Conservation (phyloP, 352 stramenopile genomes). For the Phytophthora aleatoria region DNA sequence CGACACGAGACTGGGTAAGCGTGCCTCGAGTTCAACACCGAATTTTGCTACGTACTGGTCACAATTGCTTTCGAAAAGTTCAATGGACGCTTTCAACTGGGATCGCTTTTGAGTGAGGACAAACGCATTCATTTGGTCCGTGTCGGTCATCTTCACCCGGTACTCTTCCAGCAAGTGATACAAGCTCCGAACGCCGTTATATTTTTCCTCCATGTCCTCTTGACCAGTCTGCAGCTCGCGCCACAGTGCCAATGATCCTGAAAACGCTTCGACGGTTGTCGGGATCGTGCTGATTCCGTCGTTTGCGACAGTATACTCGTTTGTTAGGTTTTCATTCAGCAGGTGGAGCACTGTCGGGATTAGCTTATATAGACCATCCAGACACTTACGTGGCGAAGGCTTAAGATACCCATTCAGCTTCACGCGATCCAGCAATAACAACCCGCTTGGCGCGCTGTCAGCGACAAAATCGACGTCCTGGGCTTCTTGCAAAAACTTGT, state of each 20-base stretch:
- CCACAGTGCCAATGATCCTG: constrained; percentile 60
- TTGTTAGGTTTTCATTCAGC: constrained; percentile 65
- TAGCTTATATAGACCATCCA: constrained; percentile 58
- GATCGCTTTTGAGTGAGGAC: constrained; percentile 74
- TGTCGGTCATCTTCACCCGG: constrained; percentile 63
- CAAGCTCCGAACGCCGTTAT: constrained; percentile 55
- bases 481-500: constrained; percentile 70
- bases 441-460: constrained; percentile 48
- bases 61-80: constrained; percentile 71
- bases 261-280: constrained; percentile 72
- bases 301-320: constrained; percentile 56
- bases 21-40: constrained; percentile 65
- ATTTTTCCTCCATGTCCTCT: constrained; percentile 59
- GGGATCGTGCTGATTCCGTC: constrained; percentile 78
- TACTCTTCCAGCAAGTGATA: constrained; percentile 77
- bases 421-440: constrained; percentile 63
- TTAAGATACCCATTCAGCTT: constrained; percentile 68
- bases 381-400: constrained; percentile 64
- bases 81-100: constrained; percentile 77
- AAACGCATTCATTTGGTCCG: constrained; percentile 78
- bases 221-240: constrained; percentile 55
- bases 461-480: constrained; percentile 54
- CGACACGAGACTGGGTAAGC: constrained; percentile 47
- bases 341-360: constrained; percentile 64
- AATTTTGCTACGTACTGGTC: constrained; percentile 83